phyloP scores from a whole-genome alignment of 75 land plant genomes.

The Pinus taeda region DNA sequence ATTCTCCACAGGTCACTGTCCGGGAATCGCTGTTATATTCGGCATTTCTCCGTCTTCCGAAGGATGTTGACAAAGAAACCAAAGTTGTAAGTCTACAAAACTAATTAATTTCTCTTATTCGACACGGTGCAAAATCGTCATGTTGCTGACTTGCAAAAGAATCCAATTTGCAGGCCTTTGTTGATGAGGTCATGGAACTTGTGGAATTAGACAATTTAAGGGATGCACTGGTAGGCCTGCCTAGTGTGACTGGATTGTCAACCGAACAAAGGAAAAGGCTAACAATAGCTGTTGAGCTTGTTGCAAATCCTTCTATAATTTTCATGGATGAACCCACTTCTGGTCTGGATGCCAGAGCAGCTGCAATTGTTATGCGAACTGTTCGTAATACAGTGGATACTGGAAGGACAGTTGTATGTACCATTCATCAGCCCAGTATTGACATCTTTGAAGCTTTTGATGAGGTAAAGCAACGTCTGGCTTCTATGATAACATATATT shows the following conservation, averaged over 20 bases:
- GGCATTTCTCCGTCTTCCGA: slow-evolving; percentile 79
- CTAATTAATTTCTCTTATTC: background rate
- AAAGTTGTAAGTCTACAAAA: slow-evolving; percentile 42
- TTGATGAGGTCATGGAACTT: slow-evolving; percentile 77
- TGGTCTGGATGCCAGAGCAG: slow-evolving; percentile 81
- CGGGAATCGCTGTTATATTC: slow-evolving; percentile 73
- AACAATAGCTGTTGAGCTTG: slow-evolving; percentile 84
- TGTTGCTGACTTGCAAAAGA: background rate
- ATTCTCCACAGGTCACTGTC: slow-evolving; percentile 83
- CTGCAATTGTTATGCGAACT: slow-evolving; percentile 86
- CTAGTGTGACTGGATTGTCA: slow-evolving; percentile 78
- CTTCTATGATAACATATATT: background rate
- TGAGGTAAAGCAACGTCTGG: slow-evolving; percentile 42
- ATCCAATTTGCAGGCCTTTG: slow-evolving; percentile 47
- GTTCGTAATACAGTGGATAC: slow-evolving; percentile 87
- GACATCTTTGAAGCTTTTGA: slow-evolving; percentile 89
- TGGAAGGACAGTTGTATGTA: slow-evolving; percentile 84
- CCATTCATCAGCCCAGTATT: slow-evolving; percentile 81
- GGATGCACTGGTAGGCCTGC: slow-evolving; percentile 77
- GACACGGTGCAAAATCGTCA: background rate
- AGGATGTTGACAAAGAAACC: slow-evolving; percentile 45
- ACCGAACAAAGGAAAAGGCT: slow-evolving; percentile 85
- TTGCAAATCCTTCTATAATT: slow-evolving; percentile 87
- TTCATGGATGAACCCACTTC: slow-evolving; percentile 95
- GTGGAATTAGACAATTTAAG: slow-evolving; percentile 65